Evolutionary conservation across 2,329 filamentous ascomycete species (phyloP), one percentile per base, ranked within the genome.

Genomic region (Pseudocercospora pini-densiflorae): DNA sequence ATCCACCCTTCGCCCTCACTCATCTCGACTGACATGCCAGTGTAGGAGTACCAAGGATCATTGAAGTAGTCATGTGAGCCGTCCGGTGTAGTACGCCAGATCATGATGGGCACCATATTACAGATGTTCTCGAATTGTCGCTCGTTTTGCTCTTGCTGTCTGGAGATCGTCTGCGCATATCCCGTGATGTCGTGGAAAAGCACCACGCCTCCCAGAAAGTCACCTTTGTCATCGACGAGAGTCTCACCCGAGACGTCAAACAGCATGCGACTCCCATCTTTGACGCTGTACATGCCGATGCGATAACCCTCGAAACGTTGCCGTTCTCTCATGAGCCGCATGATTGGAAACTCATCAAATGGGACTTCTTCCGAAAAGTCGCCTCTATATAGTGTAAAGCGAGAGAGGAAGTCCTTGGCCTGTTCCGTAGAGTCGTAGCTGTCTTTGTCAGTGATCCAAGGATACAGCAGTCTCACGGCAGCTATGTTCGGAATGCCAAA

Each of bases 21-120:
- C 9, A 89, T 81, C 53, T 90, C 86, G 9, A 84, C 81, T 0
- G 83, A 84, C 24, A 93, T 78, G 0, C 92, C 90, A 0, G 92
- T 94, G 72, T 92, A 94, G n/a, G 87, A 85, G 73, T 92, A 92
- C 90, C 91, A 94, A n/a, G 89, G 82, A 55, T 87, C 86, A 65
- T 65, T 65, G 90, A 92, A 94, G 79, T 92, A 94, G 72, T 94
- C 91, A 70, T 88, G 84, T 27, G 81, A 72, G 0, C 92, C 91
- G 16, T 90, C 86, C 0, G 90, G 84, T 0, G 80, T 88, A 0
- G 91, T 87, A 0, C 72, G 90, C 93, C 91, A 94, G 5, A 94
- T 88, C 78, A 86, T 80, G 53, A 80, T 77, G 0, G 81, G 81
- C 62, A 83, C 80, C 70, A 82, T 90, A 69, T 94, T 91, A 70